A percentile compares a stretch with the other conserved stretches of the same genome.
phyloP scores from a whole-genome alignment of 176 grass and related monocot species.

The Ampelocalamus luodianensis region DNA sequence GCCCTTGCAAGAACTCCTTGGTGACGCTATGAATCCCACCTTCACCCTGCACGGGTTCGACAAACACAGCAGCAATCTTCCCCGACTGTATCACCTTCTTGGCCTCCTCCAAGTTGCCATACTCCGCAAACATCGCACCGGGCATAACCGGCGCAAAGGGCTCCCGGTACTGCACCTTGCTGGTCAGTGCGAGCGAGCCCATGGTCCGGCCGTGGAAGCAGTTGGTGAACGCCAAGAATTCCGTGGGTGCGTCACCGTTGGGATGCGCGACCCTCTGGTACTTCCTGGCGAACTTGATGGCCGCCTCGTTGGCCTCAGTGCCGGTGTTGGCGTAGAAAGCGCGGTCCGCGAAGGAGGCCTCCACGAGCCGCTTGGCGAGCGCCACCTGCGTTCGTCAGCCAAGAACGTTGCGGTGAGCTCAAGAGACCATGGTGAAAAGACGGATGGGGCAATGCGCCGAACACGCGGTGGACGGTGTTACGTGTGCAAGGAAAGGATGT shows the following conservation, averaged over 20 bases:
- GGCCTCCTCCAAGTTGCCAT: conserved; percentile 65
- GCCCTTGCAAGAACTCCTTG: conserved; percentile 71
- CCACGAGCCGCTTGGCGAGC: conserved; percentile 75
- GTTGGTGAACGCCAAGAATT: conserved; percentile 70
- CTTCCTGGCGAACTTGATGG: conserved; percentile 93
- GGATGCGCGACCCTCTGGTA: conserved; percentile 61
- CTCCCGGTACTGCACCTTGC: conserved; percentile 73
- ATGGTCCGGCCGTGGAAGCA: conserved; percentile 90
- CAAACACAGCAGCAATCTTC: conserved; percentile 79
- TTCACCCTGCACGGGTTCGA: conserved; percentile 87
- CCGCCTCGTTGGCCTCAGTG: conserved; percentile 96
- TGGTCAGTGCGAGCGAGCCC: conserved; percentile 81
- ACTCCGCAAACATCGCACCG: conserved; percentile 65
- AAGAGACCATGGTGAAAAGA: not conserved
- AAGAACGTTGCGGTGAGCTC: not conserved
- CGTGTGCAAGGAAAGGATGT: no score
- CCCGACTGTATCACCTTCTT: conserved; percentile 57
- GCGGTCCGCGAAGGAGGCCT: conserved; percentile 80
- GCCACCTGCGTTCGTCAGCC: conserved; percentile 47
- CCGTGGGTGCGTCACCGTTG: conserved; percentile 38
- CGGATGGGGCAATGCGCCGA: conserved; percentile 12
- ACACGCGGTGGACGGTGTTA: not conserved
- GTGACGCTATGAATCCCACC: conserved; percentile 84
- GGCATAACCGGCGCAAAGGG: conserved; percentile 86
- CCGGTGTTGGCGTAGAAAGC: conserved; percentile 82